Base-by-base conservation (phyloP, 2,329 filamentous ascomycete genomes). In the Aaosphaeria pasadenensis region DNA sequence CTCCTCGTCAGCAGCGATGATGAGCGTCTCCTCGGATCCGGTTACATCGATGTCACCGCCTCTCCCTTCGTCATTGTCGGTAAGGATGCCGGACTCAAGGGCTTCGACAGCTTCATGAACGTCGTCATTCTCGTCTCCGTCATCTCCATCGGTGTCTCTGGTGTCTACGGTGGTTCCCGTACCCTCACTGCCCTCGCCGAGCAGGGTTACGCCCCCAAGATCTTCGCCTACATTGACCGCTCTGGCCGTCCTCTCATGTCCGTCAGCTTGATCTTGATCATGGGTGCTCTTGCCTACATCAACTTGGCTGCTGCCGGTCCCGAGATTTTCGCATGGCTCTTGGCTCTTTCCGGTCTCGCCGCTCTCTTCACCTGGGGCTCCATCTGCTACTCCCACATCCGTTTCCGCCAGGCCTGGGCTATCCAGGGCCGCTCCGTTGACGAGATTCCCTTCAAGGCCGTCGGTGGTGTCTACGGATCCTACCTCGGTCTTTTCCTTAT, bases 311-410 rank as follows among this genome's bases (percentile, higher is more conserved):
- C 65, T n/a, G 56, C 62, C 9, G 87, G 87, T 52, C 68, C 72
- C 3, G 44, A 39, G 5, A 69, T 82, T 54, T 88, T 96, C 55
- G 79, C 82, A 60, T 96, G 91, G 91, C 82, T 96, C 69, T 77
- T 88, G 39, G 82, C 87, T 50, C 78, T 90, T 42, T 88, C 86
- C 1, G 87, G 85, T 42, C 78, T 91, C 28, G 87, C 85, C 7
- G 85, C 82, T 41, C 81, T 90, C 64, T 88, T 91, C 74, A 91
- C 87, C 5, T 91, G 88, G 88, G 83, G 79, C 47, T 88, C 88
- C 55, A 92, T 96, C 68, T 95, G 90, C 69, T 74, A 95, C n/a
- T 83, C 87, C 28, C 91, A 96, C 71, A 95, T 96, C 64, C 89
- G 91, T 47, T 96, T 96, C 80, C 89, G 91, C 54, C 74, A 74